phyloP scores from a whole-genome alignment of 169 alveolate species.

The Miamiensis avidus region DNA sequence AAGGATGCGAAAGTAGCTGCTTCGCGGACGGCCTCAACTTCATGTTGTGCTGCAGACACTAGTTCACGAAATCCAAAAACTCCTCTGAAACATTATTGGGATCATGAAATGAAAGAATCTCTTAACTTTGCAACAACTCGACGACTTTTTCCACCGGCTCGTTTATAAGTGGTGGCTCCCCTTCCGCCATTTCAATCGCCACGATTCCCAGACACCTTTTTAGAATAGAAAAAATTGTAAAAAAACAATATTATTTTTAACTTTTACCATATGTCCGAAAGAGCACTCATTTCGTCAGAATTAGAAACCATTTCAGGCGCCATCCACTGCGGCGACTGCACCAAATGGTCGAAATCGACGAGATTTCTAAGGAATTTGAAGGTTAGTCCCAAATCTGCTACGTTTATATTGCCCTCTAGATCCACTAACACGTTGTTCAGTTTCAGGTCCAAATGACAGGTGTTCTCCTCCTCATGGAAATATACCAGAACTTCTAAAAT shows the following conservation, averaged over 20 bases:
- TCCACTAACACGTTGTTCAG: neutral
- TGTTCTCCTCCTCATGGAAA: neutral
- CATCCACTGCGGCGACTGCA: neutral
- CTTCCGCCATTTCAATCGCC: neutral
- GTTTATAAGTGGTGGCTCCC: neutral
- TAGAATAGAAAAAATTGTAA: too few relatives aligned
- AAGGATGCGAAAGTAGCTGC: too few relatives aligned
- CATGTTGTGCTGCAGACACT: too few relatives aligned
- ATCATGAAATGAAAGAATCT: too few relatives aligned
- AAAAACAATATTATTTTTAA: too few relatives aligned
- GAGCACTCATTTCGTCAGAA: neutral
- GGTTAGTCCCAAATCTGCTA: neutral
- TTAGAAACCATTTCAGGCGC: neutral
- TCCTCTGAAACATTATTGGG: too few relatives aligned
- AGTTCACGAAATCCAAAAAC: too few relatives aligned
- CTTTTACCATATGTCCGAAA: neutral
- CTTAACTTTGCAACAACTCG: too few relatives aligned
- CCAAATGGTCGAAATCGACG: neutral
- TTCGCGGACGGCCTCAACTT: too few relatives aligned
- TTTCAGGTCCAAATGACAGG: neutral
- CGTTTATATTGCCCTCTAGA: neutral
- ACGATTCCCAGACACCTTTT: neutral
- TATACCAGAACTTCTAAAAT: neutral
- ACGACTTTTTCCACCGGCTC: too few relatives aligned
- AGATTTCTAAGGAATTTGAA: neutral